Base-by-base conservation (phyloP, 2,329 filamentous ascomycete genomes). In the Fusarium pseudocircinatum region DNA sequence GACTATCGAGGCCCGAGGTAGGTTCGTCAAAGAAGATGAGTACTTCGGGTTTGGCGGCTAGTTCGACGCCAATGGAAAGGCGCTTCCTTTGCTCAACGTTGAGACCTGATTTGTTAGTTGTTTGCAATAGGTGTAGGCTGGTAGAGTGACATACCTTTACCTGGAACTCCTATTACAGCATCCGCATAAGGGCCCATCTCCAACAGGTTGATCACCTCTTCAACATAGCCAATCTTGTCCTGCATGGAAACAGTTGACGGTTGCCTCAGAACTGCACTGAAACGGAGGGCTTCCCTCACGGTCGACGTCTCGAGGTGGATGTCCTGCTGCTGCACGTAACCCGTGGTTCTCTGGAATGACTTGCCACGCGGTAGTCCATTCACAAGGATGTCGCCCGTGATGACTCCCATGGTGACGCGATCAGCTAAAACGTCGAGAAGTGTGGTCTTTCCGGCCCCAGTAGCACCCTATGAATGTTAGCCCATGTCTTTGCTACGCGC, bases 311-410 rank as follows among this genome's bases (percentile, higher is more conserved):
- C 86, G 30, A 95, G 85, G 80, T 97, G 94, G 8, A 97, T 86
- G 87, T 97, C 94, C 78, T 96, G 93, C 80, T 97, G 94, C 79
- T 96, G 93, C 22, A 94, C 94, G 75, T 96, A 96, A 37, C 94
- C 94, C 0, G 93, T 96, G 81, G 94, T 95, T 66, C 94, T 91
- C 81, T 96, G 94, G 87, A 97, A 96, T 0, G 92, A 94, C 14
- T 87, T 86, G 73, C 95, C 93, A 32, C 92, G 89, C 34, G 88
- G 89, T 40, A 86, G 86, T 7, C 87, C 87, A 66, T 89, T 85
- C 10, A 90, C 86, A 6, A 88, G 81, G 89, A 96, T 94, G 70
- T 95, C 91, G 59, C 94, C 94, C 4, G 88, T 89, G 42, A 97
- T 93, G n/a, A 96, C 91, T 79, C 94, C 94, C 90, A 95, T 94